phyloP scores from a whole-genome alignment of 1,284 basidiomycete genomes.

The Coniferiporia weirii region DNA sequence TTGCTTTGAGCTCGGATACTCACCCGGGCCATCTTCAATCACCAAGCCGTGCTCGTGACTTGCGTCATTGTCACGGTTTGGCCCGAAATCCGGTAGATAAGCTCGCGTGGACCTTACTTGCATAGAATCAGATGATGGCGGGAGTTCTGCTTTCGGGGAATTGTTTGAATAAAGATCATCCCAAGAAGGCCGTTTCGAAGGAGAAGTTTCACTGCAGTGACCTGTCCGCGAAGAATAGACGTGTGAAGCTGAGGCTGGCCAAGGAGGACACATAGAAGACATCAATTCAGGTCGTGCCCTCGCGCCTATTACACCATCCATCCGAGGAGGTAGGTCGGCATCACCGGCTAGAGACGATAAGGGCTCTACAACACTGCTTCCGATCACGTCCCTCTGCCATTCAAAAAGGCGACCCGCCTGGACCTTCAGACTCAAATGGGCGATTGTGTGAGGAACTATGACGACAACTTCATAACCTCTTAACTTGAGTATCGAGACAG shows the following conservation, averaged over 20 bases:
- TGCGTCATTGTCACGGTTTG: no score
- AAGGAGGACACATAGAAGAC: neutral
- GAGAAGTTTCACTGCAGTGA: neutral
- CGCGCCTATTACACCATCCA: neutral
- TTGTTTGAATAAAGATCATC: neutral
- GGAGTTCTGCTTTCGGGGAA: neutral
- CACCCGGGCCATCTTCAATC: no score
- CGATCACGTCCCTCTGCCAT: constrained; percentile 15
- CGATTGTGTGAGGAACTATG: constrained; percentile 33
- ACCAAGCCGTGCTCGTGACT: no score
- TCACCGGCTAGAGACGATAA: neutral
- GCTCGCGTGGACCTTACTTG: no score
- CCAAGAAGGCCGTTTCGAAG: neutral
- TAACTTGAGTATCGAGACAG: constrained; percentile 46
- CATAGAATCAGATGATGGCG: constrained; percentile 14
- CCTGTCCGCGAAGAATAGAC: constrained; percentile 39
- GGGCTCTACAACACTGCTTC: neutral
- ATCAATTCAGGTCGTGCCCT: neutral
- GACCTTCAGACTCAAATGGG: constrained; percentile 20
- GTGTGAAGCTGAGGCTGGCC: constrained; percentile 20
- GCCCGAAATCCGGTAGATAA: no score
- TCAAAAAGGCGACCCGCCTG: constrained; percentile 9
- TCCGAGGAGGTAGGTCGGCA: neutral
- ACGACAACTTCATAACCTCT: constrained; percentile 47
- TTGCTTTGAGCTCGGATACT: no score